Evolutionary conservation across 352 stramenopile species (phyloP), one percentile per base, ranked within the genome.

Genomic region (Phytophthora europaea): DNA sequence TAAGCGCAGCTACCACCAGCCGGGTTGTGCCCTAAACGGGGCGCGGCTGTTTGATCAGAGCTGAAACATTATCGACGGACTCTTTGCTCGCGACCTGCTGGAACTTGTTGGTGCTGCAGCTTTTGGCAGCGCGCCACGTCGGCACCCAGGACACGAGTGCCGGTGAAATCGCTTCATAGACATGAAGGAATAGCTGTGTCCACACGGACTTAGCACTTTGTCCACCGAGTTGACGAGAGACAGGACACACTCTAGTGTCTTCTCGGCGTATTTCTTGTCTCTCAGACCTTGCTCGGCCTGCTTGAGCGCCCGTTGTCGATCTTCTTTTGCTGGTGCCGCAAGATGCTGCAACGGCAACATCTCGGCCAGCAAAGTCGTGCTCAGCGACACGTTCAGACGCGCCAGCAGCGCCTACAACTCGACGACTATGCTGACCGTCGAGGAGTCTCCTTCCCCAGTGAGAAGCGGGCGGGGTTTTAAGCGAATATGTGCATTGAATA

Each of bases 1-100:
- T 80, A 36, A 67, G 81, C 36, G 88, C 87, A 18, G 88, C 88
- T 22, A 77, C 70, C 88, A 95, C 94, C 52, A 95, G 74, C 50
- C 86, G 76, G 47, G 88, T 92, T 47, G 80, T 87, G 65, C 82
- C 76, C 13, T 89, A 82, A 6, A 64, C 69, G 1, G 85, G 73
- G 70, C 92, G 83, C 43, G 72, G 73, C 26, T 70, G 40, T 55
- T 92, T 75, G 13, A 92, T 34, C 22, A 84, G 22, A 15, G 36
- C 47, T 38, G 79, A 68, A 9, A 76, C 40, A 23, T 76, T 64
- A 20, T 36, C 45, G 28, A 34, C 36, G 20, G 58, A 65, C 50
- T 67, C 51, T 10, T 65, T 73, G 65, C 67, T 69, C 15, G 78
- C 43, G 8, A 80, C 10, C 33, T 66, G 56, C 20, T 73, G 65